Evolutionary conservation across 257 asterid genomes (phyloP), one percentile per base, ranked within the genome.

Genomic region (Plantago major): DNA sequence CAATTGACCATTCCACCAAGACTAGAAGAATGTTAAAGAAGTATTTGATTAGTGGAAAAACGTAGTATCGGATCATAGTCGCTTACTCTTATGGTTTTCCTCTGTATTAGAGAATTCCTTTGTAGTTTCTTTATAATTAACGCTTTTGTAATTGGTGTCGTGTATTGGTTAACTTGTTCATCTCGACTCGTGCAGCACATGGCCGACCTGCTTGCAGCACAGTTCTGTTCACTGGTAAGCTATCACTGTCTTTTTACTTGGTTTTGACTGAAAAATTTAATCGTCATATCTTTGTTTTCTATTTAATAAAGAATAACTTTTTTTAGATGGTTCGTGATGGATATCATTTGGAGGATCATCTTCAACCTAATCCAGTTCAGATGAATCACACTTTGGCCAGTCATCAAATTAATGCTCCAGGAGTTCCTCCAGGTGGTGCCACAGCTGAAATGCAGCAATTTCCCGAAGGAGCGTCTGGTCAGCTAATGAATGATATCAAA

Each of bases 131-230:
- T 7, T 14, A 52, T 52, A 52, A 52, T 52, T 10, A n/a, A 1
- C 18, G 40, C 16, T 4, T 22, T 11, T 11, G 14, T 66, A 42
- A 37, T 16, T 52, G 44, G 19, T 54, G 60, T 38, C 56, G 38
- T 58, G 1, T 56, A 43, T 52, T 73, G 64, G 11, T 48, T 48
- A 15, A 11, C 54, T 3, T 33, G 40, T 33, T n/a, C 19, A 7
- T 52, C 60, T 67, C 48, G 15, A 65, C 58, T 59, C 71, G 65
- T 81, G 74, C 99, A 93, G 99, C 86, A 87, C 70, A 74, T 66
- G n/a, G 99, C 97, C 1, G 99, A 93, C 74, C 77, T 89, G 76
- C 94, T 93, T 59, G 99, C 94, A 28, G 74, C 85, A 33, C 99
- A 93, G 71, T 93, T 75, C 76, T 69, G 69, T 72, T 73, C 85